Evolutionary conservation across 1,284 basidiomycete species (phyloP).

Genomic region (Boletellus deceptivus): DNA sequence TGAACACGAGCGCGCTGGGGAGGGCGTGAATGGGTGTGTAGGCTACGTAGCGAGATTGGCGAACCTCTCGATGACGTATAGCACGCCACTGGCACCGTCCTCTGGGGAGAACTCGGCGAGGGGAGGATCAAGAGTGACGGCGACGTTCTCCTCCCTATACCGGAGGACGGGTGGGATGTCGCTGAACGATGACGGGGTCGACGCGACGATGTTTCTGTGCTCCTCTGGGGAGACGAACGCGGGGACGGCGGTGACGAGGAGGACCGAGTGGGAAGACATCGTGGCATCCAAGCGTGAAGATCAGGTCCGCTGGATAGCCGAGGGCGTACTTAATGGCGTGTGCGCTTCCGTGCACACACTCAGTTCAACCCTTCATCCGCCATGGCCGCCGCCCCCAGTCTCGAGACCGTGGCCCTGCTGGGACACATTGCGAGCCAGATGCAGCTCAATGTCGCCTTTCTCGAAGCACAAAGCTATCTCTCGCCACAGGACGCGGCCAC

Average conservation of each 20-base stretch:
- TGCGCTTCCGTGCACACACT: too few species aligned
- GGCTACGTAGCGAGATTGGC: constrained; percentile 9
- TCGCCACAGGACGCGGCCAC: constrained; percentile 47
- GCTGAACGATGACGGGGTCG: constrained; percentile 78
- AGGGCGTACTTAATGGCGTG: constrained; percentile 10
- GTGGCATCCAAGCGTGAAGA: too few species aligned
- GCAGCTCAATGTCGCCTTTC: constrained; percentile 59
- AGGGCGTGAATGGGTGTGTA: constrained; percentile 27
- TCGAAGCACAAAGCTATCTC: constrained; percentile 58
- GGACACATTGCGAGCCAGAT: constrained; percentile 62
- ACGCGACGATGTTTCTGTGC: constrained; percentile 60
- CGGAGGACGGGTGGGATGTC: constrained; percentile 79
- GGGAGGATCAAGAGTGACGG: constrained; percentile 65
- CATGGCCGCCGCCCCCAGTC: constrained; percentile 24
- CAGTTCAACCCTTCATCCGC: background rate
- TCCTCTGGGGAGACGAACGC: constrained; percentile 66
- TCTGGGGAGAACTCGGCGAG: constrained; percentile 53
- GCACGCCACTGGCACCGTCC: constrained; percentile 55
- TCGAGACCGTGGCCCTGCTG: constrained; percentile 40
- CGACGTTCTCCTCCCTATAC: constrained; percentile 68
- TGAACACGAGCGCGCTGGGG: constrained; percentile 72
- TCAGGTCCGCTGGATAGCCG: constrained; percentile 6
- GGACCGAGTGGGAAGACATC: background rate
- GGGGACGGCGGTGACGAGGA: constrained; percentile 49
- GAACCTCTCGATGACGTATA: constrained; percentile 84